Evolutionary conservation across 2,329 filamentous ascomycete genomes (phyloP), one percentile per base, ranked within the genome.

Genomic region (Diaporthe longicolla): DNA sequence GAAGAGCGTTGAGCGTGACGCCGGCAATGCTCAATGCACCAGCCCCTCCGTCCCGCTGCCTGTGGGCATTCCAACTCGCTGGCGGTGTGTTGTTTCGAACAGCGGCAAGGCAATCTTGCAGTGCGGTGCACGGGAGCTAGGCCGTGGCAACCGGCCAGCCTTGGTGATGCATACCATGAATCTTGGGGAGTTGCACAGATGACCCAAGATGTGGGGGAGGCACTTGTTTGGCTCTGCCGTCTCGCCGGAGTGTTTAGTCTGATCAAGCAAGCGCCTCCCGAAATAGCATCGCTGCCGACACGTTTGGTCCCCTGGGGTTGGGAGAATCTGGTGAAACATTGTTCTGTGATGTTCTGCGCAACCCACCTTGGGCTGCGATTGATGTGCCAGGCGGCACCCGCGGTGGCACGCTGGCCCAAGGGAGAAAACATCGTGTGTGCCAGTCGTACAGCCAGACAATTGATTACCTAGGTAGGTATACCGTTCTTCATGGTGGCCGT

Each of bases 231-330:
- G 57, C 72, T 55, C 58, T 32, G 63, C 63, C 50, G 72, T 66
- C 48, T 59, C 48, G 48, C 68, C 58, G 54, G 32, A 43, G 29
- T 48, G 57, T 65, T 66, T 43, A 52, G 72, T 65, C 72, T 61
- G 45, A 71, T 69, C 29, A 68, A 55, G 59, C 55, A 65, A 70
- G 73, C 73, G 71, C 70, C 65, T 72, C 73, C 73, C 45, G 57
- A 71, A 75, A 75, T 73, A 75, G 73, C 73, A 75, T 43, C 63
- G 71, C 66, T 71, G 68, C 70, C 63, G 71, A 35, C 71, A 55
- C 40, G 66, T 63, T 29, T 65, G 48, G 48, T 45, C 45, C 58
- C 57, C 57, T 54, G 65, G 57, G 61, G 32, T 48, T 37, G 65
- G 35, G 40, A 70, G 61, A 68, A 75, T 66, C 58, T 70, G 50